Percentiles rank a stretch among this genome's conserved stretches.
Evolutionary conservation across 768 basidiomycete genomes (phyloP).

Genomic region (Gelatoporia subvermispora): DNA sequence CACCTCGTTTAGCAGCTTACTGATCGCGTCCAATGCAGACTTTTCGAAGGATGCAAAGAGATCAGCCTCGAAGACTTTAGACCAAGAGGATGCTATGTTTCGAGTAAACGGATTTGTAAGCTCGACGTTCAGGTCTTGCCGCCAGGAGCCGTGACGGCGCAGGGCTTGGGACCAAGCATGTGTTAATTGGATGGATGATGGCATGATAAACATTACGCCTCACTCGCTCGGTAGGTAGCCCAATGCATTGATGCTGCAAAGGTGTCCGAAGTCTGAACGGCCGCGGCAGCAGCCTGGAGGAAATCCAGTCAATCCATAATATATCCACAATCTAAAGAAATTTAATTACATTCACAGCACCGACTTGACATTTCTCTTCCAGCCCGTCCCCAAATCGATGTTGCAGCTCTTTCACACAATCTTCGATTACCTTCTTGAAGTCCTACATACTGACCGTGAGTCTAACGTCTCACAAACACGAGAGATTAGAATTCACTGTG

Average conservation of each 20-base stretch:
- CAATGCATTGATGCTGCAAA: constrained; percentile 56
- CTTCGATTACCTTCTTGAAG: constrained; percentile 40
- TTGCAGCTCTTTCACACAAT: constrained; percentile 43
- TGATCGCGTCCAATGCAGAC: constrained; percentile 32
- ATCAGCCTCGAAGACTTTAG: constrained; percentile 55
- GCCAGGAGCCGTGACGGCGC: constrained; percentile 50
- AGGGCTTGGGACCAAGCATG: constrained; percentile 28
- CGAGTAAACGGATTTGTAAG: constrained; percentile 53
- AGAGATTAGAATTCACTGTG: constrained; percentile 23
- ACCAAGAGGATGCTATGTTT: constrained; percentile 55
- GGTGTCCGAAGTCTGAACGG: constrained; percentile 43
- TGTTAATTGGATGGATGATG: neutral
- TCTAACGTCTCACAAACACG: no score
- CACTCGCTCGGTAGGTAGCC: constrained; percentile 54
- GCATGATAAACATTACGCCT: constrained; percentile 15
- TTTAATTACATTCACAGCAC: constrained; percentile 42
- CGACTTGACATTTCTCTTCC: constrained; percentile 51
- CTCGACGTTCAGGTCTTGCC: constrained; percentile 57
- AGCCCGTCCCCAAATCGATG: constrained; percentile 47
- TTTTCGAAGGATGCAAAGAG: constrained; percentile 46
- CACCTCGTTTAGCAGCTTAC: constrained; percentile 44
- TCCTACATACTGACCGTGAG: constrained; percentile 28
- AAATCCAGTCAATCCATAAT: neutral
- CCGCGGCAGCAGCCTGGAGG: constrained; percentile 37
- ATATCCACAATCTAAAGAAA: neutral